These are phyloP conservation scores for Cucurbita maxima DNA, from an alignment of 306 rosid species.

Conservation along the genomic window DNA sequence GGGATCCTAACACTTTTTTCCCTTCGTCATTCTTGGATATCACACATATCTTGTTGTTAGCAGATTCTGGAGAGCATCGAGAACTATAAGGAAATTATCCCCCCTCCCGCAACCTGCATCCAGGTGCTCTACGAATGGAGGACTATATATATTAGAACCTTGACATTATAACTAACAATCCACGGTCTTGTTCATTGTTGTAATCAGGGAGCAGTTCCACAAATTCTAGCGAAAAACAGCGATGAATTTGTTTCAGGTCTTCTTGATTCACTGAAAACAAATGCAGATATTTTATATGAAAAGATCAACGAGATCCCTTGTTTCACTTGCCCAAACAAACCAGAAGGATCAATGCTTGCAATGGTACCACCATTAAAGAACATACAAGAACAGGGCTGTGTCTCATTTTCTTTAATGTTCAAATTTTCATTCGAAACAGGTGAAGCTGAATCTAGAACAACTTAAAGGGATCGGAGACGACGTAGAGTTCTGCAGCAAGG, in stretches of 20 bases:
- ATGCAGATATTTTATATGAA: constrained; percentile 14
- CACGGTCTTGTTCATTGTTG: not conserved
- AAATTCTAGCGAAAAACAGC: constrained; percentile 19
- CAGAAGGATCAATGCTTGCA: constrained; percentile 36
- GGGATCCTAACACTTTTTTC: too few relatives aligned
- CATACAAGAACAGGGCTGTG: not conserved
- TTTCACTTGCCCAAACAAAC: constrained; percentile 32
- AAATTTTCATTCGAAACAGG: constrained; percentile 13
- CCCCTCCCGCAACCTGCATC: constrained; percentile 19
- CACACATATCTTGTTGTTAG: not conserved
- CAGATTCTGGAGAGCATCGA: constrained; percentile 11
- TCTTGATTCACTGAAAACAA: constrained; percentile 13
- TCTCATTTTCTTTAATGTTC: not conserved
- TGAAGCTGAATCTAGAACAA: constrained; percentile 21
- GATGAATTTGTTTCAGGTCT: constrained; percentile 15
- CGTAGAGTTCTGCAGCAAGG: constrained; percentile 31
- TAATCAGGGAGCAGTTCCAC: constrained; percentile 33
- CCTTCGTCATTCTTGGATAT: too few relatives aligned
- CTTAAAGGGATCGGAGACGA: constrained; percentile 33
- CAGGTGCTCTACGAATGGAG: constrained; percentile 15
- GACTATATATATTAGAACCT: not conserved
- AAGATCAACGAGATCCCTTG: constrained; percentile 27
- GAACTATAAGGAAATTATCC: not conserved
- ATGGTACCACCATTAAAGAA: constrained; percentile 15
- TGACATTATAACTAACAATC: not conserved